A percentile compares a stretch with the other conserved stretches of the same genome.
Conservation (phyloP, 202 grass and related monocot genomes). For the Zoysia matrella region DNA sequence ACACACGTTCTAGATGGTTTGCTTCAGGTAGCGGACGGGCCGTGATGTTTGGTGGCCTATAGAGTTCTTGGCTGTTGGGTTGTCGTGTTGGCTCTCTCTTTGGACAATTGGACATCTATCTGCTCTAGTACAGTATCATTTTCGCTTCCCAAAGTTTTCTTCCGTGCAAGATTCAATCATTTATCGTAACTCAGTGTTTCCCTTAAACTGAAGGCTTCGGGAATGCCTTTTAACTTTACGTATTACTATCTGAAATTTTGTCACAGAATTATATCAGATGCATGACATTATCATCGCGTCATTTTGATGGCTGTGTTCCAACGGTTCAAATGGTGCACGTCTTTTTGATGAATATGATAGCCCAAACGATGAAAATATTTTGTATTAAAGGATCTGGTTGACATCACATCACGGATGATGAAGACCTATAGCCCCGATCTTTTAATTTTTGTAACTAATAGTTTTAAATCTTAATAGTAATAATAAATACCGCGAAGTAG, state of each 20-base stretch:
- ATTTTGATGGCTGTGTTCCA: conserved; percentile 23
- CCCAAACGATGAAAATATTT: neutral
- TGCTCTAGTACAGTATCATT: neutral
- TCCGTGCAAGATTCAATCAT: neutral
- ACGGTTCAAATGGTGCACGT: conserved; percentile 24
- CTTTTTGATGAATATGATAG: conserved; percentile 14
- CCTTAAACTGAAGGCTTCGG: neutral
- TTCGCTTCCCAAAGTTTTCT: conserved; percentile 4
- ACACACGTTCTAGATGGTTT: no score
- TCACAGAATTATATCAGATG: neutral
- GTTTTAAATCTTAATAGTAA: no score
- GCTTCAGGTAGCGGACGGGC: no score
- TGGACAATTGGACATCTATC: no score
- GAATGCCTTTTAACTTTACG: neutral
- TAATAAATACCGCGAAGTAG: no score
- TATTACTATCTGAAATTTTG: no score
- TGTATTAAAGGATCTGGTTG: neutral
- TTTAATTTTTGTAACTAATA: no score
- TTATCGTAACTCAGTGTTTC: neutral
- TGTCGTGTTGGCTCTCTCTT: neutral
- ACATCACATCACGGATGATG: neutral
- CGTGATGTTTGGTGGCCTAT: neutral
- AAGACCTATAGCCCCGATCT: neutral
- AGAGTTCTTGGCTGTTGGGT: neutral
- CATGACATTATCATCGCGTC: conserved; percentile 24